A percentile compares a stretch with the other conserved stretches of the same genome.
Evolutionary conservation across 208 protist species (phyloP).

Genomic region (Leishmania braziliensis): DNA sequence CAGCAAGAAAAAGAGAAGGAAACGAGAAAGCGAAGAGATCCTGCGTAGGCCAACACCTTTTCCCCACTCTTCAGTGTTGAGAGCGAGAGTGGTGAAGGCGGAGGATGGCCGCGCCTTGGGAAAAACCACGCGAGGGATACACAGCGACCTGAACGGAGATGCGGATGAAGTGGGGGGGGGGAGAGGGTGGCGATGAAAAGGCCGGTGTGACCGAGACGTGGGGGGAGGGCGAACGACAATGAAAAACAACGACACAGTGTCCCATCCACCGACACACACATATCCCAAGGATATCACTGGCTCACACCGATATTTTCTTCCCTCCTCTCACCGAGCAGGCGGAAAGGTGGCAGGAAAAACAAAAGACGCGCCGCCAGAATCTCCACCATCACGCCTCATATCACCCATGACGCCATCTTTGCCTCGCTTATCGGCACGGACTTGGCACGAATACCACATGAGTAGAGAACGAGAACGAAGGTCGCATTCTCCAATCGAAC

Average conservation of each 20-base stretch:
- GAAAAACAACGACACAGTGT: too few species aligned
- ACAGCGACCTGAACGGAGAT: background rate
- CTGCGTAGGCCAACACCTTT: background rate
- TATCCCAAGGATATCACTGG: background rate
- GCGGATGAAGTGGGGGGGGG: background rate
- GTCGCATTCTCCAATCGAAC: background rate
- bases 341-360: background rate
- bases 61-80: background rate
- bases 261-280: too few species aligned
- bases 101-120: too few species aligned
- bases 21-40: background rate
- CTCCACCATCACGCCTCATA: background rate
- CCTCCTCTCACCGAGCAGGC: background rate
- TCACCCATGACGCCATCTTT: too few species aligned
- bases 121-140: background rate
- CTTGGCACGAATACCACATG: background rate
- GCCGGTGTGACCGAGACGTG: too few species aligned
- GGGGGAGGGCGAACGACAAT: too few species aligned
- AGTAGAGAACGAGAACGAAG: background rate
- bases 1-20: background rate
- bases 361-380: too few species aligned
- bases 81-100: background rate
- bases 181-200: too few species aligned
- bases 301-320: background rate
- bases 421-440: too few species aligned